These are phyloP conservation scores for Thermoascus crustaceus DNA, from an alignment of 2,329 filamentous ascomycete genomes.

Conservation along the genomic window DNA sequence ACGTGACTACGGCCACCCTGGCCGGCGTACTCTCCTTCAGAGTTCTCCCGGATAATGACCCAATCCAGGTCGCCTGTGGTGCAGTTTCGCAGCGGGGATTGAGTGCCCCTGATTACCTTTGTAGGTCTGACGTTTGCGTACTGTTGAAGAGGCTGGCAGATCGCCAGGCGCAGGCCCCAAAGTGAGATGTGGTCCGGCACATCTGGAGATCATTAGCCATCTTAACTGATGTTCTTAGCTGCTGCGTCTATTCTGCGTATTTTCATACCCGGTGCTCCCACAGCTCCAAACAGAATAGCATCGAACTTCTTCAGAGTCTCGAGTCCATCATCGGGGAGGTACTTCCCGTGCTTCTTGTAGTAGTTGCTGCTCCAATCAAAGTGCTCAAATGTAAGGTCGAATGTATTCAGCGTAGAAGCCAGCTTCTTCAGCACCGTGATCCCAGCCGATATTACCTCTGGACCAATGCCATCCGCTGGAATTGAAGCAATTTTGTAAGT, in stretches of 20 bases:
- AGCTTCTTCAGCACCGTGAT: conserved; percentile 51
- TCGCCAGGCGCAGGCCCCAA: conserved; percentile 49
- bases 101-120: conserved; percentile 45
- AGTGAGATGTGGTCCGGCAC: conserved; percentile 51
- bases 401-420: conserved; percentile 21
- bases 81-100: conserved; percentile 42
- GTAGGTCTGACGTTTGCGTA: conserved; percentile 51
- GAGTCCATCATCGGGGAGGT: conserved; percentile 45
- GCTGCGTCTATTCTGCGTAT: too few relatives aligned
- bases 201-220: conserved; percentile 22
- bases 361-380: conserved; percentile 29
- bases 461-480: conserved; percentile 62
- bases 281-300: conserved; percentile 46
- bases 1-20: conserved; percentile 47
- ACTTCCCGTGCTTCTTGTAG: conserved; percentile 45
- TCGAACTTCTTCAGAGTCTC: conserved; percentile 45
- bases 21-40: conserved; percentile 48
- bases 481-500: conserved; percentile 53
- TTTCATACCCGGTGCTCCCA: background rate
- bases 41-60: conserved; percentile 50
- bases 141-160: conserved; percentile 48
- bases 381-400: conserved; percentile 9
- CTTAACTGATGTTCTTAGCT: background rate
- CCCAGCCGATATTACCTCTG: conserved; percentile 58
- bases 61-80: conserved; percentile 45